A percentile compares a stretch with the other conserved stretches of the same genome.
These are phyloP conservation scores for Ceriops tagal DNA, from an alignment of 345 rosid species.

Conservation along the genomic window DNA sequence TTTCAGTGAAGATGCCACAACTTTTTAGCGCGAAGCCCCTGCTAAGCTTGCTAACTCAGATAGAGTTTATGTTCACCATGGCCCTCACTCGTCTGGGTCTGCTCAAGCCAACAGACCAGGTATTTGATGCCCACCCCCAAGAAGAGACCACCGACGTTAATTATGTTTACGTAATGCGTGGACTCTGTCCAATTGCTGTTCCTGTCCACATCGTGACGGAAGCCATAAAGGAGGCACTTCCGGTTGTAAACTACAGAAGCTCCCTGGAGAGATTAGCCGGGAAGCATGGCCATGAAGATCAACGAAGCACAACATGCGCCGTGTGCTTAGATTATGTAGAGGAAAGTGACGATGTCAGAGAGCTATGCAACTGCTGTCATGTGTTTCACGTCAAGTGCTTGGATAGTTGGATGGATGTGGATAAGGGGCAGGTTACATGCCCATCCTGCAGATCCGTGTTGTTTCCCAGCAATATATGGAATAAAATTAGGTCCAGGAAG, in stretches of 20 bases:
- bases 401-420: slow-evolving; percentile 37
- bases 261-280: slow-evolving; percentile 13
- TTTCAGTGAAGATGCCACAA: slow-evolving; percentile 24
- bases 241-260: slow-evolving; percentile 23
- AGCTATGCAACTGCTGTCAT: slow-evolving; percentile 40
- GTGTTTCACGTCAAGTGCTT: slow-evolving; percentile 45
- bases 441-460: slow-evolving; percentile 45
- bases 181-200: slow-evolving; percentile 24
- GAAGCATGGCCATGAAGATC: slow-evolving; percentile 1
- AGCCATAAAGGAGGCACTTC: slow-evolving; percentile 34
- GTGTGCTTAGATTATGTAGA: slow-evolving; percentile 40
- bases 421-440: slow-evolving; percentile 42
- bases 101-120: slow-evolving; percentile 11
- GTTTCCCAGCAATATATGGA: slow-evolving; percentile 19
- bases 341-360: slow-evolving; percentile 31
- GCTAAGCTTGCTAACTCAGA: slow-evolving; percentile 6
- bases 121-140: background rate
- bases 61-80: slow-evolving; percentile 13
- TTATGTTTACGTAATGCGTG: slow-evolving; percentile 29
- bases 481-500: background rate
- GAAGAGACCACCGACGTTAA: background rate
- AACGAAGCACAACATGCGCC: slow-evolving; percentile 18
- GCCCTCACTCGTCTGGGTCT: slow-evolving; percentile 29
- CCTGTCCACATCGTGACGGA: slow-evolving; percentile 24
- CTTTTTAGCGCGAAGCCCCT: slow-evolving; percentile 19